Conservation (phyloP, 2,329 filamentous ascomycete species). For the Nemania serpens region DNA sequence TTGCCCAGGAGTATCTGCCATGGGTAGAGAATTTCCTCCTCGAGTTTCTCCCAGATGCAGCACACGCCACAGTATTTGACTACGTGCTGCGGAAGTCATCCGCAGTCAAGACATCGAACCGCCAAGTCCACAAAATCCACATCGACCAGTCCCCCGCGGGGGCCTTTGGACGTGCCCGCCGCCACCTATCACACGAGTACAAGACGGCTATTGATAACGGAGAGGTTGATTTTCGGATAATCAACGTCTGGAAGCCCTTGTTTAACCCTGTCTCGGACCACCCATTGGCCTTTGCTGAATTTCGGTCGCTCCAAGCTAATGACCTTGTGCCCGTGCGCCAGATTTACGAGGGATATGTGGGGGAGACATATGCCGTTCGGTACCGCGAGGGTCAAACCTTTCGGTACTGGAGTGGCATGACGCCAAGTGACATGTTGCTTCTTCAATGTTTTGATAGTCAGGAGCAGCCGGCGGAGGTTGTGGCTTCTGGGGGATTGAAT, state of each 20-base stretch:
- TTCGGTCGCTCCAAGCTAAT: neutral
- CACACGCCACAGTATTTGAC: slow-evolving; percentile 1
- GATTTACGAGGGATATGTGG: neutral
- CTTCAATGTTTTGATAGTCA: slow-evolving; percentile 10
- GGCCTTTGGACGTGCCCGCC: neutral
- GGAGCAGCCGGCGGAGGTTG: neutral
- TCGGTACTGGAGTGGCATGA: slow-evolving; percentile 17
- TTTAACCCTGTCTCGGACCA: neutral
- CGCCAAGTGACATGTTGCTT: slow-evolving; percentile 4
- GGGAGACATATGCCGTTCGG: slow-evolving; percentile 9
- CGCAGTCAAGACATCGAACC: neutral
- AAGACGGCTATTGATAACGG: slow-evolving; percentile 6
- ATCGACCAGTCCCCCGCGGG: slow-evolving; percentile 14
- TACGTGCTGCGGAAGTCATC: slow-evolving; percentile 8
- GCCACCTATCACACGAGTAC: neutral
- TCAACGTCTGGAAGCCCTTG: slow-evolving; percentile 17
- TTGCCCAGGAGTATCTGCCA: slow-evolving; percentile 5
- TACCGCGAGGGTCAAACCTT: slow-evolving; percentile 3
- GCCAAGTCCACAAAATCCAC: slow-evolving; percentile 15
- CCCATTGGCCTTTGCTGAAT: slow-evolving; percentile 4
- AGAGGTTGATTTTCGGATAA: slow-evolving; percentile 9
- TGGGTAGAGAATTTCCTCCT: slow-evolving; percentile 9
- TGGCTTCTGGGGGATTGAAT: neutral
- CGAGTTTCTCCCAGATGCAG: neutral
- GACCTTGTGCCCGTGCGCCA: no score